Conservation (phyloP, 2,329 filamentous ascomycete species). For the Trichoderma gracile region DNA sequence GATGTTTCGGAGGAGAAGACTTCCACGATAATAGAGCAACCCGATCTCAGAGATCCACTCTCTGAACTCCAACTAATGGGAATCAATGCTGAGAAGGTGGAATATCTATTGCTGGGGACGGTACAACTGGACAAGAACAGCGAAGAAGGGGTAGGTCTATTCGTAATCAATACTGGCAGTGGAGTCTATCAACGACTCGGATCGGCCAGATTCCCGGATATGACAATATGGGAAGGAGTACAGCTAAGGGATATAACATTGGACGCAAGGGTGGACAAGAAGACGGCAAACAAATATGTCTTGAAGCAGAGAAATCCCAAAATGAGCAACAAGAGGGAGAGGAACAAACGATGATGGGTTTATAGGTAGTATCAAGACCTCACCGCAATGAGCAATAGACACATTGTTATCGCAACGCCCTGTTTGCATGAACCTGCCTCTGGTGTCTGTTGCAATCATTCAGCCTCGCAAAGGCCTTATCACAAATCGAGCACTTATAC, state of each 20-base stretch:
- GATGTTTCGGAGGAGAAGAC: not conserved
- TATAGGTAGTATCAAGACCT: too few species aligned
- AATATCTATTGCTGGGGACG: not conserved
- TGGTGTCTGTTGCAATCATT: slow-evolving; percentile 2
- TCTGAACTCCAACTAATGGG: not conserved
- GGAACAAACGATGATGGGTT: too few species aligned
- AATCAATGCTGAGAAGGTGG: not conserved
- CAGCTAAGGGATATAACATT: not conserved
- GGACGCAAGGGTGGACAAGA: not conserved
- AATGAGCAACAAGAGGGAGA: too few species aligned
- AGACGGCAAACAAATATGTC: not conserved
- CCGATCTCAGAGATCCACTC: not conserved
- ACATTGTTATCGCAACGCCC: too few species aligned
- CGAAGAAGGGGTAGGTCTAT: not conserved
- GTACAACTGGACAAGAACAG: not conserved
- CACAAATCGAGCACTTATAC: not conserved
- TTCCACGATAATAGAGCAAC: not conserved
- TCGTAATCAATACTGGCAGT: not conserved
- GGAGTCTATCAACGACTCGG: not conserved
- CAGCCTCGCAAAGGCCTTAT: not conserved
- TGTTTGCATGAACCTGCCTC: not conserved
- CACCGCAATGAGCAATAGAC: too few species aligned
- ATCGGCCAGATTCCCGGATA: not conserved
- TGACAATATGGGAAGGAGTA: not conserved
- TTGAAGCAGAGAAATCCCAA: too few species aligned